These are phyloP conservation scores for Salvia sclarea DNA, from an alignment of 305 asterid species.

Conservation along the genomic window DNA sequence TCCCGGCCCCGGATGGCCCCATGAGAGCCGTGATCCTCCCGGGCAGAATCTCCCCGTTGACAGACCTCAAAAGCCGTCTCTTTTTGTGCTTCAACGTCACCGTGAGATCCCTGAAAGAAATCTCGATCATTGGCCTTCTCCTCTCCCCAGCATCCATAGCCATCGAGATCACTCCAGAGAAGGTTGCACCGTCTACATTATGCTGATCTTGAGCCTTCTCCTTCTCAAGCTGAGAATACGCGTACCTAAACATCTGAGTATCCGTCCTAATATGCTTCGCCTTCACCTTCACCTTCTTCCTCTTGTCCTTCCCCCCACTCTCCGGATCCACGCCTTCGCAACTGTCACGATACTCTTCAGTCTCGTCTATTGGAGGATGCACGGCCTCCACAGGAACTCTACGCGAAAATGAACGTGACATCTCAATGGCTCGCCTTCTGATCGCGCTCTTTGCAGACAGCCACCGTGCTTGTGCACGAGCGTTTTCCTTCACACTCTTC, in stretches of 20 bases:
- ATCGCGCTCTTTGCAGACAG: conserved; percentile 81
- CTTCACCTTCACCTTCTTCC: conserved; percentile 41
- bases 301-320: conserved; percentile 47
- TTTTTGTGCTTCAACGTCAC: conserved; percentile 71
- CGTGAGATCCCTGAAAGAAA: conserved; percentile 65
- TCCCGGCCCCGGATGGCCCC: conserved; percentile 99
- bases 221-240: conserved; percentile 85
- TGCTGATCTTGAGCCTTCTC: conserved; percentile 85
- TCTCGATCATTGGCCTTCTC: conserved; percentile 77
- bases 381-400: conserved; percentile 53
- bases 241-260: conserved; percentile 93
- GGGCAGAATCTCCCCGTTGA: conserved; percentile 69
- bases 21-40: conserved; percentile 90
- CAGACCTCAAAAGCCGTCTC: conserved; percentile 66
- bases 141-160: conserved; percentile 53
- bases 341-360: no score
- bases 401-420: conserved; percentile 66
- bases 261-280: conserved; percentile 69
- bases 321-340: no score
- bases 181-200: conserved; percentile 68
- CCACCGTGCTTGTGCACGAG: conserved; percentile 87
- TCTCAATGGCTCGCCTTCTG: conserved; percentile 66
- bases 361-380: conserved; percentile 44
- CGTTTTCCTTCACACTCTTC: conserved; percentile 68
- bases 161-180: conserved; percentile 91